phyloP scores from a whole-genome alignment of 257 asterid species.

The Lycium ferocissimum region DNA sequence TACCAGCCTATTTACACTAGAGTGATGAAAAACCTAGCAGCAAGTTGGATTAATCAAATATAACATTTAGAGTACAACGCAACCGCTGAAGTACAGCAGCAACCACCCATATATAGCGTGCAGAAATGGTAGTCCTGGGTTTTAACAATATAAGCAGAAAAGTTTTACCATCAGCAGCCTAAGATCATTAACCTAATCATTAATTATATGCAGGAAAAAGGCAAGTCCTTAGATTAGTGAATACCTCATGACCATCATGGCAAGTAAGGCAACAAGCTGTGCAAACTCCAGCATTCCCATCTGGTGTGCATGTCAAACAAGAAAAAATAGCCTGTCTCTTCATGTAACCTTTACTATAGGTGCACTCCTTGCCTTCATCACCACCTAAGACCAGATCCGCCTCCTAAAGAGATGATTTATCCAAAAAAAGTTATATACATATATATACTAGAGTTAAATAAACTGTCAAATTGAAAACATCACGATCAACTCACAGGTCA shows the following conservation, averaged over 20 bases:
- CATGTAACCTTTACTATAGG: constrained; percentile 72
- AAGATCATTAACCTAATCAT: constrained; percentile 21
- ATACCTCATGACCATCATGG: constrained; percentile 96
- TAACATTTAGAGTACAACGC: background rate
- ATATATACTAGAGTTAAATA: background rate
- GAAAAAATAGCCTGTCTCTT: constrained; percentile 94
- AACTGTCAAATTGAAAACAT: background rate
- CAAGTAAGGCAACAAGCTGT: constrained; percentile 90
- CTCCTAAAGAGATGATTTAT: constrained; percentile 52
- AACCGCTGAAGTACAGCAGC: background rate
- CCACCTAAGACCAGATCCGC: constrained; percentile 94
- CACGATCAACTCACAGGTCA: background rate
- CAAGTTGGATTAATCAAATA: constrained; percentile 22
- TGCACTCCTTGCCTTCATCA: constrained; percentile 96
- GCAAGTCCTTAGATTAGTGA: background rate
- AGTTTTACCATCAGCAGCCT: background rate
- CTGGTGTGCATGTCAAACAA: constrained; percentile 90
- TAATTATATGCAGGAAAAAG: background rate
- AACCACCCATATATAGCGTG: background rate
- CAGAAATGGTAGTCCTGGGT: background rate
- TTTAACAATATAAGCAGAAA: background rate
- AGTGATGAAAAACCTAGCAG: constrained; percentile 20
- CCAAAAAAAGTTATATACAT: background rate
- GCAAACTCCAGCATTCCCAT: constrained; percentile 93
- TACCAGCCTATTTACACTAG: background rate